Evolutionary conservation across 805 yeast genomes (phyloP).

Genomic region (Zygotorulaspora sp.): DNA sequence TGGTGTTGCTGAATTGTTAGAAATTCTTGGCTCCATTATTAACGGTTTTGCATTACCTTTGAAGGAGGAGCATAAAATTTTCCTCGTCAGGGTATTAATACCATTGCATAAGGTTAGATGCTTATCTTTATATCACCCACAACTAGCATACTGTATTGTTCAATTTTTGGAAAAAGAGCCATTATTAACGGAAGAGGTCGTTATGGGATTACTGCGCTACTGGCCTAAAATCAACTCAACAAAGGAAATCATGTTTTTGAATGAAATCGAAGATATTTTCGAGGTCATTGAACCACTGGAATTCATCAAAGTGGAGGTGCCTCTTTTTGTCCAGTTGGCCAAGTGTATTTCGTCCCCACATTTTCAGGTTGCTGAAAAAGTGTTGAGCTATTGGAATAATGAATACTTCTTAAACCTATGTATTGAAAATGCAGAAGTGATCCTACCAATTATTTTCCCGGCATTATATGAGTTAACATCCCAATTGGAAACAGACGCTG

Average conservation of each 20-base stretch:
- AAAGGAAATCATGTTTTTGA: slow-evolving; percentile 91
- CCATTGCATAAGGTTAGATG: slow-evolving; percentile 92
- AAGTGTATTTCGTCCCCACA: slow-evolving; percentile 93
- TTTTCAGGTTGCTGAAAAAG: slow-evolving; percentile 96
- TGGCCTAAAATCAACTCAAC: slow-evolving; percentile 97
- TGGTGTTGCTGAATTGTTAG: slow-evolving; percentile 91
- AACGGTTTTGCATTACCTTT: slow-evolving; percentile 97
- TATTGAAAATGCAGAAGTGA: slow-evolving; percentile 88
- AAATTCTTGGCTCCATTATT: slow-evolving; percentile 91
- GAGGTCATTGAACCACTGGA: slow-evolving; percentile 94
- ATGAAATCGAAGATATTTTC: slow-evolving; percentile 93
- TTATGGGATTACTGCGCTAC: slow-evolving; percentile 84
- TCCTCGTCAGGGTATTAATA: slow-evolving; percentile 75
- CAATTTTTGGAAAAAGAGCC: slow-evolving; percentile 97
- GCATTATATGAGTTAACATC: slow-evolving; percentile 79
- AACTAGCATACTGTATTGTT: slow-evolving; percentile 92
- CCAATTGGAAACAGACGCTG: slow-evolving; percentile 34
- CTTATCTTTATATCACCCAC: slow-evolving; percentile 89
- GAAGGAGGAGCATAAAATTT: slow-evolving; percentile 94
- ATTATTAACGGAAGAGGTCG: slow-evolving; percentile 86
- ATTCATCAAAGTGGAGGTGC: slow-evolving; percentile 86
- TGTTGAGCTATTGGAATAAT: slow-evolving; percentile 88
- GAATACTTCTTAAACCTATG: slow-evolving; percentile 88
- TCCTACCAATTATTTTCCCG: slow-evolving; percentile 86
- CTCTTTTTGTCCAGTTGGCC: slow-evolving; percentile 87